Conservation (phyloP, 2,329 filamentous ascomycete species). For the Dactylellina cionopaga region DNA sequence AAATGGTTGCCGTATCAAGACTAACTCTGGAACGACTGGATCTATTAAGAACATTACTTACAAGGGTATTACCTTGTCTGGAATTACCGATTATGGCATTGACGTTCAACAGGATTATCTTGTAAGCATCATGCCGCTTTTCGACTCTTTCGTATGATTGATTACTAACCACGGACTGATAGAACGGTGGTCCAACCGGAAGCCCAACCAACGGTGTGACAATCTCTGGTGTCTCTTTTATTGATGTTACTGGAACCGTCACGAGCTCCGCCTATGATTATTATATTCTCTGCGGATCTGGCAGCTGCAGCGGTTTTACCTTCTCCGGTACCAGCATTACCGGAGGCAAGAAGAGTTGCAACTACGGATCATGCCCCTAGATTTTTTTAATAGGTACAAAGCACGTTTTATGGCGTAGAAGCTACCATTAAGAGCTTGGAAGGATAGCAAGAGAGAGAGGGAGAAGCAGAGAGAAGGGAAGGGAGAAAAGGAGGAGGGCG, state of each 20-base stretch:
- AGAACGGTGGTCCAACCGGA: conserved; percentile 34
- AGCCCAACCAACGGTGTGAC: conserved; percentile 21
- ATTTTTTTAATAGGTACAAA: neutral
- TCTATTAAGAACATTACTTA: conserved; percentile 63
- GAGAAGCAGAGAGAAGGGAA: too few species aligned
- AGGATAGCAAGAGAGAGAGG: too few species aligned
- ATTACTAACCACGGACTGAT: neutral
- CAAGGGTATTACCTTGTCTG: conserved; percentile 61
- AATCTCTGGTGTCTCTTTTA: conserved; percentile 15
- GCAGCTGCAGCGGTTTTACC: conserved; percentile 66
- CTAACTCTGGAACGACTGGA: conserved; percentile 64
- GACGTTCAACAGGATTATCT: conserved; percentile 31
- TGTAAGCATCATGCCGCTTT: neutral
- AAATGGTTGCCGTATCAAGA: conserved; percentile 68
- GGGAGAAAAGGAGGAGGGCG: neutral
- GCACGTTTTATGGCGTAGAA: neutral
- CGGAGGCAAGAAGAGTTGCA: conserved; percentile 63
- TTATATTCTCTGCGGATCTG: conserved; percentile 67
- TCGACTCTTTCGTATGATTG: neutral
- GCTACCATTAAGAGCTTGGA: neutral
- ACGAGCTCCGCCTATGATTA: conserved; percentile 61
- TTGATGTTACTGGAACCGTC: conserved; percentile 23
- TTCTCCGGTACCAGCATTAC: conserved; percentile 66
- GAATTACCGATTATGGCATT: conserved; percentile 30
- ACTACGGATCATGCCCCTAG: conserved; percentile 30